Evolutionary conservation across 2,329 filamentous ascomycete species (phyloP).

Genomic region (Hypoxylon sp.): DNA sequence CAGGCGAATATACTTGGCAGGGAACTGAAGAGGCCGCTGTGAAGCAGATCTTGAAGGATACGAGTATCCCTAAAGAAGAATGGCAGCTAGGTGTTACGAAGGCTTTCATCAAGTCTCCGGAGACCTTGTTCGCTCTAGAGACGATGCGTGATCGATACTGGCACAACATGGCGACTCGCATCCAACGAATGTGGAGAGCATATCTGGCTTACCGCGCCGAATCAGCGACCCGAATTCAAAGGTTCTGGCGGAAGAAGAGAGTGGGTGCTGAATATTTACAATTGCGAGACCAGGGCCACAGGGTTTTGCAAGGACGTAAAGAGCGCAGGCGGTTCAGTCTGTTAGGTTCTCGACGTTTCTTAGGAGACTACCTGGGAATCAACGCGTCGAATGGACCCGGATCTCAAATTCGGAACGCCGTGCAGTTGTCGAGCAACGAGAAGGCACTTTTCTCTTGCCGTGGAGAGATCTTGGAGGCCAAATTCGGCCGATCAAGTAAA

Average conservation of each 20-base stretch:
- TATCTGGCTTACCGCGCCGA: constrained; percentile 94
- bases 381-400: constrained; percentile 84
- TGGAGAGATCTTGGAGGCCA: constrained; percentile 89
- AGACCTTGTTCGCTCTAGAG: constrained; percentile 95
- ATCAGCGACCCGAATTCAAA: constrained; percentile 92
- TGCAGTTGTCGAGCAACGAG: constrained; percentile 79
- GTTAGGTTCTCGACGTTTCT: constrained; percentile 89
- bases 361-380: constrained; percentile 94
- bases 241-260: constrained; percentile 94
- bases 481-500: constrained; percentile 97
- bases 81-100: constrained; percentile 98
- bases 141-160: constrained; percentile 98
- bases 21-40: constrained; percentile 89
- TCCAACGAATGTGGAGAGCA: constrained; percentile 96
- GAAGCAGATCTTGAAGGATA: constrained; percentile 94
- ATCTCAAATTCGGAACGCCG: constrained; percentile 80
- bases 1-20: constrained; percentile 96
- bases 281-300: constrained; percentile 88
- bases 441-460: constrained; percentile 89
- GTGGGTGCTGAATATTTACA: constrained; percentile 91
- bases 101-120: constrained; percentile 97
- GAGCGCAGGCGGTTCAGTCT: constrained; percentile 93
- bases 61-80: constrained; percentile 93
- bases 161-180: constrained; percentile 99
- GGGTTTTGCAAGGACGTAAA: constrained; percentile 84